A percentile compares a stretch with the other conserved stretches of the same genome.
Conservation (phyloP, 208 protist species). For the Trypanosomatidae sp. region DNA sequence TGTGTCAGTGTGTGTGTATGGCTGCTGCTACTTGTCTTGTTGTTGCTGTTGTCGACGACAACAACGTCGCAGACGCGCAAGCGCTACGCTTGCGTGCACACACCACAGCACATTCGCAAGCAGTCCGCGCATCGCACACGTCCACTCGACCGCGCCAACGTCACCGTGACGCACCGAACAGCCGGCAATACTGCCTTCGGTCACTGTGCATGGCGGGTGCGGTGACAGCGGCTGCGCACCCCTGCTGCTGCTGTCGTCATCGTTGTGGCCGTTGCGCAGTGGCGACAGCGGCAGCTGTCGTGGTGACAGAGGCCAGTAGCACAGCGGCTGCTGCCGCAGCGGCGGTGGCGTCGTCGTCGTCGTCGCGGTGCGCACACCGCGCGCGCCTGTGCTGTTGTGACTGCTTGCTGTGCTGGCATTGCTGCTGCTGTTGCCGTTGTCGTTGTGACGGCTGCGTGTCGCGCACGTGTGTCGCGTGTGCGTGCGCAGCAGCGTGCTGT, state of each 20-base stretch:
- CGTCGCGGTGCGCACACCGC: too few relatives aligned
- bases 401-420: not conserved
- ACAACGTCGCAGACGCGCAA: constrained; percentile 20
- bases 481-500: constrained; percentile 47
- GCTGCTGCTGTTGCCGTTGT: not conserved
- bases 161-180: constrained; percentile 44
- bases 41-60: too few relatives aligned
- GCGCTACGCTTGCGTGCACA: constrained; percentile 27
- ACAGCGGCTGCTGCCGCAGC: too few relatives aligned
- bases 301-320: too few relatives aligned
- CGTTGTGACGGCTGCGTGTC: too few relatives aligned
- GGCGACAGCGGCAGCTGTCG: too few relatives aligned
- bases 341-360: too few relatives aligned
- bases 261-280: too few relatives aligned
- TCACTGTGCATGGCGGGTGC: not conserved
- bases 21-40: not conserved
- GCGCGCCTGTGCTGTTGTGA: not conserved
- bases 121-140: constrained; percentile 67
- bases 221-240: too few relatives aligned
- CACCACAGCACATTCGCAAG: constrained; percentile 70
- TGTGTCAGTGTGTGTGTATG: not conserved
- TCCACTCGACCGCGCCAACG: constrained; percentile 52
- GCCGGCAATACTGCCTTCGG: constrained; percentile 22
- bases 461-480: constrained; percentile 34
- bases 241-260: too few relatives aligned